Conservation (phyloP, 73 alveolate species). For the Effrenium voratum region DNA sequence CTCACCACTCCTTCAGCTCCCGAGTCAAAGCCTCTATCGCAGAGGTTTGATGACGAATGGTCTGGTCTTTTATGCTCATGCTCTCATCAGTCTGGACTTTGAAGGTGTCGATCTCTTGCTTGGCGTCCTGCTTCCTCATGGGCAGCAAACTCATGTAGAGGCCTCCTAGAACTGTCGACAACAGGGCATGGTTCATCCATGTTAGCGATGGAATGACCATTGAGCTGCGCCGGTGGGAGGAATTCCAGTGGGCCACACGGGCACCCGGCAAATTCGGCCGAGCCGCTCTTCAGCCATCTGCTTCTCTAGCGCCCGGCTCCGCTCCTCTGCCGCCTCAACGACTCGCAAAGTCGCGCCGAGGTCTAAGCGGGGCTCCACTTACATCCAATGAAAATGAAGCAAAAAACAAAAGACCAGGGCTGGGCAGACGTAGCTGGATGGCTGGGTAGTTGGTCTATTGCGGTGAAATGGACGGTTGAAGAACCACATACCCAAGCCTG, state of each 20-base stretch:
- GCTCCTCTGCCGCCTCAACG: slow-evolving; percentile 47
- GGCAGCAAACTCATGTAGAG: neutral
- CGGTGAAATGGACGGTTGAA: too few relatives aligned
- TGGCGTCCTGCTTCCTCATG: slow-evolving; percentile 63
- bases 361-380: too few relatives aligned
- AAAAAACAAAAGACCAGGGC: too few relatives aligned
- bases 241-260: neutral
- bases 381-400: too few relatives aligned
- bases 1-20: slow-evolving; percentile 47
- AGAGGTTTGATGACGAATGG: slow-evolving; percentile 78
- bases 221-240: neutral
- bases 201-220: too few relatives aligned
- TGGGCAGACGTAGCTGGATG: too few relatives aligned
- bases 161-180: too few relatives aligned
- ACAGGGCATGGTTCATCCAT: too few relatives aligned
- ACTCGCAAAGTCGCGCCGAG: too few relatives aligned
- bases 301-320: slow-evolving; percentile 3
- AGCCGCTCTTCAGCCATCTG: slow-evolving; percentile 45
- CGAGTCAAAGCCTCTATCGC: slow-evolving; percentile 71
- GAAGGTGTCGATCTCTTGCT: slow-evolving; percentile 33
- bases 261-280: neutral
- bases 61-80: slow-evolving; percentile 22
- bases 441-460: too few relatives aligned
- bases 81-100: slow-evolving; percentile 16
- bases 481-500: too few relatives aligned